phyloP scores from a whole-genome alignment of 805 yeast genomes.

The Danielozyma ontarioensis region DNA sequence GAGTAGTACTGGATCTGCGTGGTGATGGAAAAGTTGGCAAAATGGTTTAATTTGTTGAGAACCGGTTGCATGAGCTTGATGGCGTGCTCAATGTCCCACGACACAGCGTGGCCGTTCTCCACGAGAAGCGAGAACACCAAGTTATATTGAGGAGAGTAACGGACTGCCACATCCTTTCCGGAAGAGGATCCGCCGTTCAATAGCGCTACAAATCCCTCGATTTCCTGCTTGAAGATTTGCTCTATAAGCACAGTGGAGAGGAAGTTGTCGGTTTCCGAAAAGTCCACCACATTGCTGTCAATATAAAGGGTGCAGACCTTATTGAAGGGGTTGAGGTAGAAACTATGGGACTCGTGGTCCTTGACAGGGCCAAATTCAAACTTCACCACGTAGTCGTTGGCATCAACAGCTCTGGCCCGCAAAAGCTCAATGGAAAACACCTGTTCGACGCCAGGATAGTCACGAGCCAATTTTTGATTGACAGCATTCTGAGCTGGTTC shows the following conservation, averaged over 20 bases:
- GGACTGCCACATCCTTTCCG: constrained; percentile 36
- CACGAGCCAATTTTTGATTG: constrained; percentile 20
- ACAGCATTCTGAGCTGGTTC: constrained; percentile 30
- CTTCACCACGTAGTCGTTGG: constrained; percentile 34
- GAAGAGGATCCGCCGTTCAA: constrained; percentile 4
- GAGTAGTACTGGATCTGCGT: constrained; percentile 75
- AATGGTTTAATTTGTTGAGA: constrained; percentile 44
- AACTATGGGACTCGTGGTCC: constrained; percentile 13
- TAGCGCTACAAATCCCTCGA: constrained; percentile 21
- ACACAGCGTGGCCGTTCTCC: constrained; percentile 61
- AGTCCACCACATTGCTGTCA: constrained; percentile 17
- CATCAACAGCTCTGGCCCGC: constrained; percentile 8
- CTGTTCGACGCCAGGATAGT: constrained; percentile 17
- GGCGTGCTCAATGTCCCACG: constrained; percentile 68
- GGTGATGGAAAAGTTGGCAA: constrained; percentile 70
- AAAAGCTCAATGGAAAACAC: constrained; percentile 26
- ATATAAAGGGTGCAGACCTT: constrained; percentile 26
- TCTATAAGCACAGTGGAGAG: constrained; percentile 32
- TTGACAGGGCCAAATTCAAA: too few species aligned
- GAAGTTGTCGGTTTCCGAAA: constrained; percentile 29
- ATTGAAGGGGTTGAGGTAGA: constrained; percentile 33
- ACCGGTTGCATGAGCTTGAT: constrained; percentile 53
- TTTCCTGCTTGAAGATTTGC: constrained; percentile 35
- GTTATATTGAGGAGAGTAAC: constrained; percentile 64
- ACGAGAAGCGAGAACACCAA: constrained; percentile 69